phyloP scores from a whole-genome alignment of 345 rosid genomes.

The Draba incana region DNA sequence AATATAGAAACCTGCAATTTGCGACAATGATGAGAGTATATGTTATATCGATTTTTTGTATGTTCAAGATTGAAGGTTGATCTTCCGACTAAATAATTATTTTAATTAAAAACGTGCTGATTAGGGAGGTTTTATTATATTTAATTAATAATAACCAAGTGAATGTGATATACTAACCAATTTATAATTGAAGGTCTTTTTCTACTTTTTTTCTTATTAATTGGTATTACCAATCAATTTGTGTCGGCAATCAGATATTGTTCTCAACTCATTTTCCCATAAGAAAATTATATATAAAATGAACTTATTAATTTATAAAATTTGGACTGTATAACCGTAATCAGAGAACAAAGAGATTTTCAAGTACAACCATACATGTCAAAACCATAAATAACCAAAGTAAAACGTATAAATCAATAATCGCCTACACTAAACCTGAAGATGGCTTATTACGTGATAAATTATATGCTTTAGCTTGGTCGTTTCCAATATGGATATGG shows the following conservation, averaged over 20 bases:
- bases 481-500: no score
- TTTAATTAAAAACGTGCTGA: slow-evolving; percentile 14
- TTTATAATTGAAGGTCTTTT: slow-evolving; percentile 33
- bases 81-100: background rate
- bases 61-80: background rate
- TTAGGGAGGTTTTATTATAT: slow-evolving; percentile 32
- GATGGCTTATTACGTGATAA: no score
- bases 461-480: no score
- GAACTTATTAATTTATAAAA: no score
- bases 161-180: slow-evolving; percentile 42
- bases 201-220: slow-evolving; percentile 28
- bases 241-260: slow-evolving; percentile 33
- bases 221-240: slow-evolving; percentile 16
- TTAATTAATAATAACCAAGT: slow-evolving; percentile 24
- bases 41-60: background rate
- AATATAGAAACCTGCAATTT: slow-evolving; percentile 17
- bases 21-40: background rate
- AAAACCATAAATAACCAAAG: no score
- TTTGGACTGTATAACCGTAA: no score
- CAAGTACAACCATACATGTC: no score
- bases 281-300: background rate
- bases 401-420: no score
- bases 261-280: slow-evolving; percentile 21
- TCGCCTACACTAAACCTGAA: no score
- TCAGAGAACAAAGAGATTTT: background rate